Evolutionary conservation across 345 rosid species (phyloP).

Genomic region (Acer campestre): DNA sequence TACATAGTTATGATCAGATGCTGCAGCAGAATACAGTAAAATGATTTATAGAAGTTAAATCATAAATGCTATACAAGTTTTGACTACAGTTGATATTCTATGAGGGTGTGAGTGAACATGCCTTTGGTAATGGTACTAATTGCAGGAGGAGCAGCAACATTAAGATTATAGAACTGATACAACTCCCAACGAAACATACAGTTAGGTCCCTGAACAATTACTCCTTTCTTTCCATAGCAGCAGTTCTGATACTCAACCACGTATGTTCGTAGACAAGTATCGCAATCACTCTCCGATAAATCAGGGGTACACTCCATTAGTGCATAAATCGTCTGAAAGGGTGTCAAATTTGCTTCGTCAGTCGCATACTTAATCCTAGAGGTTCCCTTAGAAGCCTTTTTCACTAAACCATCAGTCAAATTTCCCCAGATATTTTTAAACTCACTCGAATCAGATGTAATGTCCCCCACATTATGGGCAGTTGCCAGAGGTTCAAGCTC

Average conservation of each 20-base stretch:
- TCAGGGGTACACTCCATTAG: slow-evolving; percentile 33
- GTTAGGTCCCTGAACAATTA: background rate
- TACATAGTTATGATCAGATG: too few species aligned
- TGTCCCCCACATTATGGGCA: too few species aligned
- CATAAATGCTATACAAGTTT: too few species aligned
- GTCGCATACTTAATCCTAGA: slow-evolving; percentile 22
- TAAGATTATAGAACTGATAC: background rate
- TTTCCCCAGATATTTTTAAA: slow-evolving; percentile 18
- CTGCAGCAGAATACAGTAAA: too few species aligned
- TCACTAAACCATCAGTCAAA: slow-evolving; percentile 4
- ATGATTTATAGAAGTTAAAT: too few species aligned
- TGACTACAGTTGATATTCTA: too few species aligned
- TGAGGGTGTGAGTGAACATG: too few species aligned
- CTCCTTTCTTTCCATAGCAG: background rate
- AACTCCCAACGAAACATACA: slow-evolving; percentile 1
- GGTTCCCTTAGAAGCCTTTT: slow-evolving; percentile 20
- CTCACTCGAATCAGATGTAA: background rate
- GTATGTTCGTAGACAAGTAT: slow-evolving; percentile 1
- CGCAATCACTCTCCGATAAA: slow-evolving; percentile 12
- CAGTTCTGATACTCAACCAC: background rate
- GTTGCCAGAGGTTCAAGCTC: too few species aligned
- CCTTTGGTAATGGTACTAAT: too few species aligned
- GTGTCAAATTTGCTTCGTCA: slow-evolving; percentile 10
- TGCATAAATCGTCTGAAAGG: slow-evolving; percentile 13
- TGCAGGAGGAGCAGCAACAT: background rate